Base-by-base conservation (phyloP, 2,329 filamentous ascomycete genomes). In the Apiospora saccharicola region DNA sequence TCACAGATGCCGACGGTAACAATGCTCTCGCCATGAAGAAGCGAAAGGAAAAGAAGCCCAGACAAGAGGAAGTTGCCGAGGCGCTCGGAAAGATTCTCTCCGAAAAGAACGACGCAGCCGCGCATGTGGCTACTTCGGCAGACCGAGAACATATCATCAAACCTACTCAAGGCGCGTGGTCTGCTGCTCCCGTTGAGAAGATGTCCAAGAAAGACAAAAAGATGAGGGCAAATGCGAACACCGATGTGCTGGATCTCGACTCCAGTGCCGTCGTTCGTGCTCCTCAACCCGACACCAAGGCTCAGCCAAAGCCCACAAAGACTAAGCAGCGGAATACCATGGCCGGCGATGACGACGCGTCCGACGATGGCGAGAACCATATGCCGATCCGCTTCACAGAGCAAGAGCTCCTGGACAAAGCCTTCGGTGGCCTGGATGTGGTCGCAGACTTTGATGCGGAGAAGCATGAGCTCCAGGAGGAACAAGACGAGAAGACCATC, bases 381-480 rank as follows among this genome's bases (percentile, higher is more conserved):
- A 82, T 90, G 1, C 89, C 89, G 1, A 84, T 91, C 70, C 86
- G 88, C 30, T 87, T 91, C 76, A 86, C 86, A 69, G 89, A 91
- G 77, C 86, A 88, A 75, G 90, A 91, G 51, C 90, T 97, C 72
- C 91, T 97, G 72, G 91, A 93, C 74, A 89, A 91, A 76, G 95
- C 94, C 5, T 98, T 99, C 81, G 96, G 95, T 2, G 95, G 94
- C 57, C 90, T 95, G 77, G 93, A 98, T 80, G 94, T 97, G 1
- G 90, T 93, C 12, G 90, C 89, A 67, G 91, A 95, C 51, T 99
- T 98, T 79, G 89, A 90, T 72, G 87, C 87, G 49, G 95, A 98
- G 80, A 98, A 98, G 84, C 88, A 87, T 22, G 89, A 90, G 69
- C 86, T 89, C 1, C 89, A 90, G 24, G 88, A 90, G 43, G 93